These are phyloP conservation scores for Ramularia endophylla DNA, from an alignment of 2,329 filamentous ascomycete genomes.

Conservation along the genomic window DNA sequence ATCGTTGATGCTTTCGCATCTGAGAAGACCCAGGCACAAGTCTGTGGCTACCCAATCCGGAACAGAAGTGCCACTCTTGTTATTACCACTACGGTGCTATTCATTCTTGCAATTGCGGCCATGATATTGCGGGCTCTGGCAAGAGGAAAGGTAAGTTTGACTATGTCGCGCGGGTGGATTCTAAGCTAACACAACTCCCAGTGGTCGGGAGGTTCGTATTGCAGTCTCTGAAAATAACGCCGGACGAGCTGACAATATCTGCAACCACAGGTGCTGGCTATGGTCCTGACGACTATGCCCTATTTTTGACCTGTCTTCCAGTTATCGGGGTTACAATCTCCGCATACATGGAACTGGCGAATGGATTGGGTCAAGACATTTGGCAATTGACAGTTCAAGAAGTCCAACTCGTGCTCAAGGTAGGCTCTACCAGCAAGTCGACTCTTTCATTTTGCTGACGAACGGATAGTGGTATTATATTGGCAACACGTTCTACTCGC, in stretches of 20 bases:
- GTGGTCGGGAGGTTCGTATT: slow-evolving; percentile 1
- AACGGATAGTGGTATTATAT: slow-evolving; percentile 5
- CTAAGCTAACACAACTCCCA: background rate
- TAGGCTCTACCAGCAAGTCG: background rate
- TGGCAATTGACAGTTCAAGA: slow-evolving; percentile 4
- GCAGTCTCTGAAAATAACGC: background rate
- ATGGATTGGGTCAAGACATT: slow-evolving; percentile 8
- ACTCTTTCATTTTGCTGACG: background rate
- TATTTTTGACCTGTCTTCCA: slow-evolving; percentile 4
- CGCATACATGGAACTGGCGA: slow-evolving; percentile 2
- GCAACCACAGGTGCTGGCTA: slow-evolving; percentile 2
- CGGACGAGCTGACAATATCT: background rate
- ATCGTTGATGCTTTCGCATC: slow-evolving; percentile 4
- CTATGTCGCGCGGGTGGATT: background rate
- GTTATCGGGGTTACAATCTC: slow-evolving; percentile 5
- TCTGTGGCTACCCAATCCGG: slow-evolving; percentile 4
- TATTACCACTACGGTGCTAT: background rate
- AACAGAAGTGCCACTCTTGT: slow-evolving; percentile 1
- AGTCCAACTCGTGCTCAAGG: slow-evolving; percentile 6
- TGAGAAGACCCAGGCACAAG: slow-evolving; percentile 1
- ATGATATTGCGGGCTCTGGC: slow-evolving; percentile 2
- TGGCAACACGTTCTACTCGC: slow-evolving; percentile 4
- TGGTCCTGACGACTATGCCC: slow-evolving; percentile 5
- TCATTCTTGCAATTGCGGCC: slow-evolving; percentile 1
- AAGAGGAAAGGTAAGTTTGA: slow-evolving; percentile 1